Base-by-base conservation (phyloP, 345 rosid genomes). In the Acer yangbiense region DNA sequence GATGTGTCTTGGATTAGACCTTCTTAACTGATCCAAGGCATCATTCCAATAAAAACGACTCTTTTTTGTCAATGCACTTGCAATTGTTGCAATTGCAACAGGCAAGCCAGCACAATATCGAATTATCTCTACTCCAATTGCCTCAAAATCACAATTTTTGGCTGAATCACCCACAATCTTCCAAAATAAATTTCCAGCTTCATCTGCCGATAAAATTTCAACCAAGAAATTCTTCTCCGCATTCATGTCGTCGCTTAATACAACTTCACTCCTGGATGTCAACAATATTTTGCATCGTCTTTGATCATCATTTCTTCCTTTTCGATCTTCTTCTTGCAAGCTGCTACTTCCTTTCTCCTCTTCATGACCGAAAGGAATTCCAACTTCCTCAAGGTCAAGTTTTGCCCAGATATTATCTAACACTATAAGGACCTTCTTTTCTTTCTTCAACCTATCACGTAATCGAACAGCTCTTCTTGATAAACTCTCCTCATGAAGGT, bases 41-140 rank as follows among this genome's bases (percentile, higher is more conserved):
- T 70, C 21, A 8, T 71, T 52, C 85, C 81, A 78, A 5, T 4
- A n/a, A 21, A 0, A 8, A 12, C 16, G 23, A 1, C 21, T 44
- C 10, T 21, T 46, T 9, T 18, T 44, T 48, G 54, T 75, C 74
- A 83, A n/a, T 25, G 50, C 72, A 9, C 14, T 68, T 23, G 81
- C 80, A 44, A 78, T 76, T 4, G 65, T 21, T 7, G n/a, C 14
- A 65, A 81, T 7, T 11, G 63, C 64, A 25, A 84, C 3, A 1
- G 86, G 86, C 67, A 81, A 62, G 1, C 86, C 79, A 16, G 3
- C 75, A 64, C 82, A 78, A 63, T 68, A 62, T 4, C 8, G 11
- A 0, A 64, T 68, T 2, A 83, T 41, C 67, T 72, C 18, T n/a
- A 0, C 13, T 8, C 50, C 78, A 9, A 58, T 14, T 0, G 35